These are phyloP conservation scores for Candida bentonensis DNA, from an alignment of 805 yeast genomes.

Conservation along the genomic window DNA sequence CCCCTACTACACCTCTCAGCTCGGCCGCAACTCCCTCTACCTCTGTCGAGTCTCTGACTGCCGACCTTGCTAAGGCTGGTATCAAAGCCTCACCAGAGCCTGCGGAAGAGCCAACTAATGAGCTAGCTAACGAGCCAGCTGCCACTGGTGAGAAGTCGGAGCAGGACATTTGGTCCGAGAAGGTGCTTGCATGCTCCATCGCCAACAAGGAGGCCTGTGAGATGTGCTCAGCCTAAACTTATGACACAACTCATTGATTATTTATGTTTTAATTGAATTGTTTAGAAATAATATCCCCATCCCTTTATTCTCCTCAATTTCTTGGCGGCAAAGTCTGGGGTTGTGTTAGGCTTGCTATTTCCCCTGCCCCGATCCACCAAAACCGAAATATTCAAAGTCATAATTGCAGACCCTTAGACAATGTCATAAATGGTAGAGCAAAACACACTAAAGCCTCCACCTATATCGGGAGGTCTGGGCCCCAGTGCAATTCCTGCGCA, in stretches of 20 bases:
- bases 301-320: too few relatives aligned
- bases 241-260: background rate
- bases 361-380: too few relatives aligned
- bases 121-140: slow-evolving; percentile 15
- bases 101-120: slow-evolving; percentile 27
- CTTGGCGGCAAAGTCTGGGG: too few relatives aligned
- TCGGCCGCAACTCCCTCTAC: slow-evolving; percentile 3
- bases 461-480: too few relatives aligned
- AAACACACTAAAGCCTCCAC: too few relatives aligned
- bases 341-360: too few relatives aligned
- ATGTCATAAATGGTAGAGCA: too few relatives aligned
- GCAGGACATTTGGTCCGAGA: slow-evolving; percentile 76
- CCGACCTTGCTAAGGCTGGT: slow-evolving; percentile 11
- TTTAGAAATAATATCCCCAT: slow-evolving; percentile 2
- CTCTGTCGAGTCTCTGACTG: slow-evolving; percentile 5
- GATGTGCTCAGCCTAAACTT: slow-evolving; percentile 85
- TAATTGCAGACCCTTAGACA: too few relatives aligned
- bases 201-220: slow-evolving; percentile 95
- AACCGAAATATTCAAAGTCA: too few relatives aligned
- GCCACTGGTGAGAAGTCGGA: slow-evolving; percentile 31
- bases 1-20: slow-evolving; percentile 1
- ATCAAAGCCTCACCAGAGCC: slow-evolving; percentile 25
- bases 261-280: background rate
- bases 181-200: slow-evolving; percentile 93
- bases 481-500: background rate